Base-by-base conservation (phyloP, 129 eudicot genomes). In the Lonicera japonica region DNA sequence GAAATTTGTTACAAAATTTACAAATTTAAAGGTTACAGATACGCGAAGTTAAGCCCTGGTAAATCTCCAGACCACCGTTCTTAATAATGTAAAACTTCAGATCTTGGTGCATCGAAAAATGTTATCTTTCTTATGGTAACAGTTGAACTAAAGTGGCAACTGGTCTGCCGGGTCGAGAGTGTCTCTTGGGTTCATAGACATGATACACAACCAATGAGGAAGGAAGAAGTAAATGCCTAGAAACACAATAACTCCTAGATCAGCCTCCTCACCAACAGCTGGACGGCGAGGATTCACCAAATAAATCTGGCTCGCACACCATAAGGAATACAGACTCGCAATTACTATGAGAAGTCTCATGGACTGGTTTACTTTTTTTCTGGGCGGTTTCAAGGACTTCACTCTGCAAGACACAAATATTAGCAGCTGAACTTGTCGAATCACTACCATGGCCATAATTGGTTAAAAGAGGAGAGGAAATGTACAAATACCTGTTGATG, bases 181-280 rank as follows among this genome's bases (percentile, higher is more conserved):
- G 24, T 80, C 80, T 56, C 50, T 57, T 11, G 84, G 63, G 70
- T 82, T 77, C 98, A 92, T 87, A 34, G 98, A 92, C 73, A 80
- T 40, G 57, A 92, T 82, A 58, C 98, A 92, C 24, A 92, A 75
- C 51, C 80, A 43, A 46, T 87, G 95, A 6, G 98, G 96, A 60
- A 92, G 70, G 61, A 87, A 87, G 63, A 92, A 87, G 70, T 77
- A 92, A 11, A 75, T 62, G 17, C 74, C 80, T 20, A 92, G 59
- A 68, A 92, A 92, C 65, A 90, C 75, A 0, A 92, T 76, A 39
- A 92, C 96, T 53, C 98, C 98, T 20, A 92, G 82, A 77, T 92
- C 98, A 54, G 98, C 96, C 69, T 92, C 98, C 72, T 92, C 98
- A 25, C 96, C 96, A 56, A 92, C 95, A 8, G 98, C 86, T 24